Percentiles rank a stretch among this genome's conserved stretches.
Evolutionary conservation across 306 rosid genomes (phyloP).

Genomic region (Dryas alaskensis): DNA sequence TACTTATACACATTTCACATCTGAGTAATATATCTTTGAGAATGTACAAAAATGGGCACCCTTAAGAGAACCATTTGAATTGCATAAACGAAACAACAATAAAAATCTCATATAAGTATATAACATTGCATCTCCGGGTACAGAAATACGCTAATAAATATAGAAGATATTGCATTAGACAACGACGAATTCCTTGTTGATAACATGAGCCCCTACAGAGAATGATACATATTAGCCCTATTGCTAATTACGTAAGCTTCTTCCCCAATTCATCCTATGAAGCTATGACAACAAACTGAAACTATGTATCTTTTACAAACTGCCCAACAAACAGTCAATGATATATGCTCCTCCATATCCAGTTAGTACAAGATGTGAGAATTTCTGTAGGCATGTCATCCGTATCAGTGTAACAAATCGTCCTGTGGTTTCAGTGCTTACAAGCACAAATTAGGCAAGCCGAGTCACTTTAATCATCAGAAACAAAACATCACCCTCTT

Average conservation of each 20-base stretch:
- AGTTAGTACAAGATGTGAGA: slow-evolving; percentile 11
- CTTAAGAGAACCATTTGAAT: background rate
- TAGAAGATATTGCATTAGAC: background rate
- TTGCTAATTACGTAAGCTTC: background rate
- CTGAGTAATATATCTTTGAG: too few species aligned
- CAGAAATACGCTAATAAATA: background rate
- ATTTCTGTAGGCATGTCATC: background rate
- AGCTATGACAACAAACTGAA: too few species aligned
- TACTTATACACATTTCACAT: too few species aligned
- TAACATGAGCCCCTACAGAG: slow-evolving; percentile 10
- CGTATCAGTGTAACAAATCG: background rate
- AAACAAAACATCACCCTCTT: background rate
- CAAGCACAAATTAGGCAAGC: background rate
- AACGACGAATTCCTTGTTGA: background rate
- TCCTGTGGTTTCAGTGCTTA: background rate
- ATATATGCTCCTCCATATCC: background rate
- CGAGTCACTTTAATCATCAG: background rate
- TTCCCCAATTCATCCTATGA: background rate
- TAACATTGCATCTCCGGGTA: background rate
- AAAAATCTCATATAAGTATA: too few species aligned
- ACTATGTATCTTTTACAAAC: background rate
- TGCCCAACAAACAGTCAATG: background rate
- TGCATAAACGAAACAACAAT: too few species aligned
- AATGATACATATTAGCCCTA: slow-evolving; percentile 3
- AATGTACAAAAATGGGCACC: background rate